These are phyloP conservation scores for Pyracantha coccinea DNA, from an alignment of 331 rosid genomes.

Conservation along the genomic window DNA sequence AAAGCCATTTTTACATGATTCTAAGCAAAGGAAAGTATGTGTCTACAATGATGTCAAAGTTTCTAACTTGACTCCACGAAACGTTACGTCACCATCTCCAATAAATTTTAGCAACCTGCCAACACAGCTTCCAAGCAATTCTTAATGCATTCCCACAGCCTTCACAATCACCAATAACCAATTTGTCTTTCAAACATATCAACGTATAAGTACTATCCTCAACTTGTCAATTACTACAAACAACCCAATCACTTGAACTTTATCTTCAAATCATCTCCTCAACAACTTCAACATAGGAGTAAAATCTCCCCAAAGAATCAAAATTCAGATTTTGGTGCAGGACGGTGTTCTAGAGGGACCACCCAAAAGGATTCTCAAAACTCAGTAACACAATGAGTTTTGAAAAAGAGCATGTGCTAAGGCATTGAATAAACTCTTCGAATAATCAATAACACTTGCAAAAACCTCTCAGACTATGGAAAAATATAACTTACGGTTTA, in stretches of 20 bases:
- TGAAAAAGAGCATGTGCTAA: background rate
- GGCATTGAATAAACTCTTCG: background rate
- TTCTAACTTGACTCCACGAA: background rate
- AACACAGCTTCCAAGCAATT: background rate
- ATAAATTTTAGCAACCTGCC: background rate
- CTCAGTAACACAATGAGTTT: background rate
- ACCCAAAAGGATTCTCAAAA: slow-evolving; percentile 1
- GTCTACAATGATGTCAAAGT: background rate
- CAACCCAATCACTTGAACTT: background rate
- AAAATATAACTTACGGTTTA: background rate
- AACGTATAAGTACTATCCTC: background rate
- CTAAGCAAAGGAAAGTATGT: background rate
- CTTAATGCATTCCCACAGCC: background rate
- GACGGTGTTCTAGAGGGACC: background rate
- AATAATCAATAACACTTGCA: background rate
- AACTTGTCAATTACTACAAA: background rate
- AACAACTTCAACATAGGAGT: background rate
- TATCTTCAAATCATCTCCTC: background rate
- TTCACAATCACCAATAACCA: background rate
- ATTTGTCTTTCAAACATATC: background rate
- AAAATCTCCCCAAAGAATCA: background rate
- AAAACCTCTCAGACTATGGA: background rate
- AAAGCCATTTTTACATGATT: background rate
- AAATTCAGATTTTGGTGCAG: background rate
- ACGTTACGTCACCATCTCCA: background rate